phyloP scores from a whole-genome alignment of 176 grass and related monocot genomes.

The Aechmea fasciata region DNA sequence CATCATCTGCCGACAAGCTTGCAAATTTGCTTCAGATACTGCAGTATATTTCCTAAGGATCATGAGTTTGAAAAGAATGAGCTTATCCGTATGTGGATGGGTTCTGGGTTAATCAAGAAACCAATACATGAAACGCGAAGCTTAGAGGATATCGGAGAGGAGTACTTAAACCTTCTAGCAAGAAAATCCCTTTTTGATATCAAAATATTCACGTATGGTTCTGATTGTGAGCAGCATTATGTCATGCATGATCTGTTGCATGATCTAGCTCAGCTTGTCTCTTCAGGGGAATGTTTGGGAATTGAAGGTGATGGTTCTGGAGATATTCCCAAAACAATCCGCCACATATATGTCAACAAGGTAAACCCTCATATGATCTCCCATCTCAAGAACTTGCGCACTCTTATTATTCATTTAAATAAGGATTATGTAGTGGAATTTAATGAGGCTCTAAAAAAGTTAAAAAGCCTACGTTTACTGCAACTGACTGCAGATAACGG shows the following conservation, averaged over 20 bases:
- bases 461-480: slow-evolving; percentile 21
- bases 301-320: background rate
- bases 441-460: slow-evolving; percentile 10
- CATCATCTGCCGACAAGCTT: slow-evolving; percentile 18
- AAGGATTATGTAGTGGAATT: background rate
- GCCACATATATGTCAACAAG: slow-evolving; percentile 24
- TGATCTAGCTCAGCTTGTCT: slow-evolving; percentile 17
- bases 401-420: slow-evolving; percentile 25
- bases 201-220: background rate
- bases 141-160: background rate
- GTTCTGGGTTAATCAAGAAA: too few relatives aligned
- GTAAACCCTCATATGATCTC: background rate
- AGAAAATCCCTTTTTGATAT: slow-evolving; percentile 19
- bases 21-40: background rate
- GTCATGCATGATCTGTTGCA: slow-evolving; percentile 30
- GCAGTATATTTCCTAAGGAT: too few relatives aligned
- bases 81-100: too few relatives aligned
- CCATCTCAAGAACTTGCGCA: slow-evolving; percentile 24
- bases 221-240: background rate
- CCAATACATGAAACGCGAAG: too few relatives aligned
- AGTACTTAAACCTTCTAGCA: background rate
- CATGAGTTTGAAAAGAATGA: too few relatives aligned
- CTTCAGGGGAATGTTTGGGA: slow-evolving; percentile 18
- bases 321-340: slow-evolving; percentile 8
- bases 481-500: background rate